These are phyloP conservation scores for Mycosphaerella sp. DNA, from an alignment of 2,329 filamentous ascomycete species.

Conservation along the genomic window DNA sequence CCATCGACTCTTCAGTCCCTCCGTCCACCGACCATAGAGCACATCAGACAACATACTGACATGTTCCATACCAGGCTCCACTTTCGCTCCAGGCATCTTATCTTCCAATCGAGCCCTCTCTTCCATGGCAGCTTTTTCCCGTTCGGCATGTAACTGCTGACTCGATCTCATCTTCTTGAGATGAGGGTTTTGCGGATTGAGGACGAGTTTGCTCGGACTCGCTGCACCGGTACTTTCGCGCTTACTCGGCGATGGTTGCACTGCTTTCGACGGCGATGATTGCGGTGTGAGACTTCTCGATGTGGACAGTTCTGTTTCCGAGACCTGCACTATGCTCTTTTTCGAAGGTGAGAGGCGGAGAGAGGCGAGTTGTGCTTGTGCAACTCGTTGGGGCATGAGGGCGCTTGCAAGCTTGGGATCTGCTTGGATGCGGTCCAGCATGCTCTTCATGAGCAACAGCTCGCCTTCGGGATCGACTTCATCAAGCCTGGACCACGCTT, in stretches of 20 bases:
- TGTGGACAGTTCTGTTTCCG: constrained; percentile 17
- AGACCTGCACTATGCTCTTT: constrained; percentile 16
- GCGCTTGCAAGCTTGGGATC: constrained; percentile 57
- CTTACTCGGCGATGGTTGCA: constrained; percentile 21
- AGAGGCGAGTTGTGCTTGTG: constrained; percentile 33
- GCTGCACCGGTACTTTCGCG: constrained; percentile 6
- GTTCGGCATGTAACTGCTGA: constrained; percentile 37
- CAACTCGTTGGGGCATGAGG: constrained; percentile 36
- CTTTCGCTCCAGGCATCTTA: constrained; percentile 50
- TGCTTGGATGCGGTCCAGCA: constrained; percentile 65
- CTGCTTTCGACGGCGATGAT: constrained; percentile 26
- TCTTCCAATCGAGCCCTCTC: constrained; percentile 45
- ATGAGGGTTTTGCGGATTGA: constrained; percentile 79
- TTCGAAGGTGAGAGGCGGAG: constrained; percentile 28
- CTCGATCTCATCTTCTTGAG: constrained; percentile 62
- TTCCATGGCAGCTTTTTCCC: constrained; percentile 45
- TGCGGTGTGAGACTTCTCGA: constrained; percentile 23
- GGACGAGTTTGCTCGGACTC: constrained; percentile 57
- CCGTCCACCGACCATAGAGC: constrained; percentile 83
- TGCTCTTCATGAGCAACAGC: constrained; percentile 72
- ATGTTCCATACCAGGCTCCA: constrained; percentile 78
- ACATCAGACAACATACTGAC: constrained; percentile 83
- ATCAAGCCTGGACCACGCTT: constrained; percentile 79
- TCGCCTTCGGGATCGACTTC: constrained; percentile 84
- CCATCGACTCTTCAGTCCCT: constrained; percentile 60